Base-by-base conservation (phyloP, 2,329 filamentous ascomycete species). In the Lachnellula arida region DNA sequence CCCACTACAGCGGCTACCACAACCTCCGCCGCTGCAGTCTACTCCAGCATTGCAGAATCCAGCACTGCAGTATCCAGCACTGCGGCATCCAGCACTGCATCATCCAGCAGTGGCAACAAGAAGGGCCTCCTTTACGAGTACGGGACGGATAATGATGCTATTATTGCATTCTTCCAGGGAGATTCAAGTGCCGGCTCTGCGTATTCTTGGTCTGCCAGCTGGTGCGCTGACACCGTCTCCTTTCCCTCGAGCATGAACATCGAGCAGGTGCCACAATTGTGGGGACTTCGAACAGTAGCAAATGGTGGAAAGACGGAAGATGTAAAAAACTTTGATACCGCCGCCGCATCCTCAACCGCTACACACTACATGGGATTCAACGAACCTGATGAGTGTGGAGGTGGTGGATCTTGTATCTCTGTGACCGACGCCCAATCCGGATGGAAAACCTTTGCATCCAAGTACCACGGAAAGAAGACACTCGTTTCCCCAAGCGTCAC, bases 101-200 rank as follows among this genome's bases (percentile, higher is more conserved):
- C 54, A 22, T 22, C 22, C 22, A 22, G 22, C 4, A 54, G 58
- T 22, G 54, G 57, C 19, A 47, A 34, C 28, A 65, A 17, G 65
- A 87, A 88, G 81, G 87, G 87, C 72, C 72, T 89, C 49, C 81
- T 81, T 50, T 90, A 85, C 80, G 88, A 89, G 72, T 74, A 81
- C 28, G 11, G 8, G 2, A 2, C 28, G 28, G 28, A 32, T 32
- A 11, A 11, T 8, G 11, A 1, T 32, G 9, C 28, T 11, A 32
- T 32, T 34, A 76, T 76, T 54, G 64, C 62, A 28, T 74, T 86
- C 37, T 85, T 89, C 69, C 66, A 73, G 47, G 65, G 28, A 11
- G 28, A 32, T 32, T 32, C 28, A 32, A 32, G 28, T 32, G 28
- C 28, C 28, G 28, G 8, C 28, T 32, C 28, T 32, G 28, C 9